Base-by-base conservation (phyloP, 2,329 filamentous ascomycete genomes). In the Verticillium dahliae region DNA sequence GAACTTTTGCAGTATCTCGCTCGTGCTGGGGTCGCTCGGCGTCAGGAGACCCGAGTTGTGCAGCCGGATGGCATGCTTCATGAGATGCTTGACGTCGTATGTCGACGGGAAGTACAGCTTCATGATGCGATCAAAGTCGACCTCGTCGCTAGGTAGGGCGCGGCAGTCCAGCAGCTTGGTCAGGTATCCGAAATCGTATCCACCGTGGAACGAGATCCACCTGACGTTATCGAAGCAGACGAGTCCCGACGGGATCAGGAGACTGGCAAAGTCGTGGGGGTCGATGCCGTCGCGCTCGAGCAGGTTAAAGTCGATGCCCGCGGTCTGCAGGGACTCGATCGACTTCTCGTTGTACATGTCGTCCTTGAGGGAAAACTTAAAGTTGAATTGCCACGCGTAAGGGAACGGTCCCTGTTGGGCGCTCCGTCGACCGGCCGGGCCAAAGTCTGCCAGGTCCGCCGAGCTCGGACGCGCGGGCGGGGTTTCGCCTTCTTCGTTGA, bases 301-400 rank as follows among this genome's bases (percentile, higher is more conserved):
- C 63, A 88, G 84, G 60, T 85, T 82, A 67, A 99, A 97, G 74
- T 98, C 92, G 64, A 97, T 93, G n/a, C 95, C 95, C 1, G 92
- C 91, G 69, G 91, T 89, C 68, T 92, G 89, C 22, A 98, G 84
- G 68, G 96, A 92, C 66, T 95, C 90, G 67, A 97, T 97, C 15
- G 92, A 97, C 62, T 92, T 90, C 72, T 97, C 90, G 65, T 96
- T 95, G 77, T 96, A 98, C 95, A 99, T 99, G 76, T 99, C 95
- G 45, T 94, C 87, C 67, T 95, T 90, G 10, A 97, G 82, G 1
- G 92, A 95, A 75, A 98, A 99, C 69, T 93, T 90, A 78, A 99
- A 99, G 81, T 99, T 98, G 83, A 99, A 99, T 69, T 97, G 94
- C 95, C 95, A 99, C 18, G 94, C 96, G 72, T 90, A 96, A 15